Evolutionary conservation across 306 rosid genomes (phyloP).

Genomic region (Senna siamea): DNA sequence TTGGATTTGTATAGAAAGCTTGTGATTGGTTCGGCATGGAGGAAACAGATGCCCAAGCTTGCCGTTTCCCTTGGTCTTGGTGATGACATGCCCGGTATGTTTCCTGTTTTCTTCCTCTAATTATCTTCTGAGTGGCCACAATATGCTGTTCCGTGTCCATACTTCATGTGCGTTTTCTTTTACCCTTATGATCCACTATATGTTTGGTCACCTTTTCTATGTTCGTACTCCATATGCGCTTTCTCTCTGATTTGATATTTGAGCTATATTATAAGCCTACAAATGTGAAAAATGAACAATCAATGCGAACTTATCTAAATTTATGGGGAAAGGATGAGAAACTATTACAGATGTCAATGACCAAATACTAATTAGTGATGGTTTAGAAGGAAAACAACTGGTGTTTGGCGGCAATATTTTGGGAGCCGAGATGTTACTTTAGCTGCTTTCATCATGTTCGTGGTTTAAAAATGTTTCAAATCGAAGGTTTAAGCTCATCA

Average conservation of each 20-base stretch:
- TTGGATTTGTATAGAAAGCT: conserved; percentile 81
- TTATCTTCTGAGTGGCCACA: not conserved
- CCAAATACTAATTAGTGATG: not conserved
- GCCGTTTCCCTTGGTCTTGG: conserved; percentile 93
- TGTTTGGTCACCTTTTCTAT: not conserved
- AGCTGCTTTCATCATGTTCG: not conserved
- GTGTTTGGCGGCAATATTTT: not conserved
- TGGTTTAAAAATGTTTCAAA: not conserved
- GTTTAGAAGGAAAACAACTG: not conserved
- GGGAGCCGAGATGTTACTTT: not conserved
- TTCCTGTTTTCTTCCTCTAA: not conserved
- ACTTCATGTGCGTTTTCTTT: not conserved
- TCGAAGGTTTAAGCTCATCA: not conserved
- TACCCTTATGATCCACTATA: not conserved
- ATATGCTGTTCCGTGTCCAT: not conserved
- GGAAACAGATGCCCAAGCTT: conserved; percentile 99
- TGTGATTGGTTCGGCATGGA: conserved; percentile 92
- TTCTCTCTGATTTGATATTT: not conserved
- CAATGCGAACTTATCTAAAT: not conserved
- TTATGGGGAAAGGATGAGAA: not conserved
- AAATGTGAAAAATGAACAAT: not conserved
- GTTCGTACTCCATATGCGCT: not conserved
- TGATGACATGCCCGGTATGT: conserved; percentile 85
- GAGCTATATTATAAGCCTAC: not conserved
- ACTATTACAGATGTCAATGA: not conserved